Percentiles rank a stretch among this genome's conserved stretches.
These are phyloP conservation scores for Gossypium laxum DNA, from an alignment of 441 rosid genomes.

Conservation along the genomic window DNA sequence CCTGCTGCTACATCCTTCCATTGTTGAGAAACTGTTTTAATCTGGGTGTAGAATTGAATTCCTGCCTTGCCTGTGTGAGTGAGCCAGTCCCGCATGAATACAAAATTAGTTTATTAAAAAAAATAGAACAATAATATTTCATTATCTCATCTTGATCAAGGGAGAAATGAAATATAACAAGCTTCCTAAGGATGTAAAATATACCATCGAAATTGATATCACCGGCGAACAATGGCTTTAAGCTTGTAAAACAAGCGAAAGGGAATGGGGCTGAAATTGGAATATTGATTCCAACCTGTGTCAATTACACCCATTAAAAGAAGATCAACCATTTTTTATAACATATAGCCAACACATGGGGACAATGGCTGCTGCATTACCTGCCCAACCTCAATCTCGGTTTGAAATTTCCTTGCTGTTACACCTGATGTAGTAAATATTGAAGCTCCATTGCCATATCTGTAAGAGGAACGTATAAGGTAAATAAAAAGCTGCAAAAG, in stretches of 20 bases:
- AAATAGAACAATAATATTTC: not conserved
- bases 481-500: not conserved
- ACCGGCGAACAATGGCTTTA: conserved; percentile 30
- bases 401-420: conserved; percentile 42
- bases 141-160: not conserved
- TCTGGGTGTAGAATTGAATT: conserved; percentile 32
- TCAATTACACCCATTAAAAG: not conserved
- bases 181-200: not conserved
- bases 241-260: conserved; percentile 26
- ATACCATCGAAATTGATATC: conserved; percentile 36
- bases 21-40: conserved; percentile 32
- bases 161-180: not conserved
- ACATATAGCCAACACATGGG: not conserved
- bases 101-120: not conserved
- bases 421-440: conserved; percentile 33
- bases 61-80: conserved; percentile 26
- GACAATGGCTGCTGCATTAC: conserved; percentile 11
- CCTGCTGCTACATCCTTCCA: conserved; percentile 22
- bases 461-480: not conserved
- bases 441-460: conserved; percentile 41
- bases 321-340: not conserved
- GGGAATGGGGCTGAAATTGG: conserved; percentile 33
- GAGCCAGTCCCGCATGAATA: not conserved
- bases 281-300: conserved; percentile 42
- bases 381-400: conserved; percentile 38